A percentile compares a stretch with the other conserved stretches of the same genome.
phyloP scores from a whole-genome alignment of 2,329 filamentous ascomycete species.

The Botrytis aclada region DNA sequence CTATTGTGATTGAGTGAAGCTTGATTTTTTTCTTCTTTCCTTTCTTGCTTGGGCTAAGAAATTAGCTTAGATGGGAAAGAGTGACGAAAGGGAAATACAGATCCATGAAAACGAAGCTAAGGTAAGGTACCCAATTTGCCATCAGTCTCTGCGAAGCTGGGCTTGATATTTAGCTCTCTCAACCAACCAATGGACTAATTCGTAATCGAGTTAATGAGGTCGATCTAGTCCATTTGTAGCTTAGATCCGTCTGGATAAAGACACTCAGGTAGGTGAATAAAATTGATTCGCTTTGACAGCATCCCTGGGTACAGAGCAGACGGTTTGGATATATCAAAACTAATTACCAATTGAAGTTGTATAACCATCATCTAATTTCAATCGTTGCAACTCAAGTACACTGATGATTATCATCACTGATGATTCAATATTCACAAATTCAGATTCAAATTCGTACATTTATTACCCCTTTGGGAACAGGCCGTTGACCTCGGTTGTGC shows the following conservation, averaged over 20 bases:
- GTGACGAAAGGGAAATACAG: background rate
- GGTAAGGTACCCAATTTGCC: slow-evolving; percentile 7
- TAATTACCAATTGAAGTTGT: background rate
- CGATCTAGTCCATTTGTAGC: background rate
- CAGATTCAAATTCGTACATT: background rate
- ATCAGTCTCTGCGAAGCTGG: background rate
- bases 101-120: slow-evolving; percentile 8
- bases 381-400: background rate
- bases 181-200: background rate
- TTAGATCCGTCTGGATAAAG: background rate
- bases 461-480: background rate
- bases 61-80: background rate
- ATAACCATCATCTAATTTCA: background rate
- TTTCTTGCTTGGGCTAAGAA: background rate
- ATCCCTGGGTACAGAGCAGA: background rate
- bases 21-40: background rate
- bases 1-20: background rate
- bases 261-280: background rate
- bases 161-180: background rate
- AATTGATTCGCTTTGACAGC: background rate
- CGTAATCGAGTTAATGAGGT: background rate
- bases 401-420: background rate
- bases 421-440: background rate
- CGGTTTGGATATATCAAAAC: background rate
- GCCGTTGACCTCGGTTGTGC: accelerated